Evolutionary conservation across 2,329 filamentous ascomycete species (phyloP), one percentile per base, ranked within the genome.

Genomic region (Acephala macrosclerotiorum): DNA sequence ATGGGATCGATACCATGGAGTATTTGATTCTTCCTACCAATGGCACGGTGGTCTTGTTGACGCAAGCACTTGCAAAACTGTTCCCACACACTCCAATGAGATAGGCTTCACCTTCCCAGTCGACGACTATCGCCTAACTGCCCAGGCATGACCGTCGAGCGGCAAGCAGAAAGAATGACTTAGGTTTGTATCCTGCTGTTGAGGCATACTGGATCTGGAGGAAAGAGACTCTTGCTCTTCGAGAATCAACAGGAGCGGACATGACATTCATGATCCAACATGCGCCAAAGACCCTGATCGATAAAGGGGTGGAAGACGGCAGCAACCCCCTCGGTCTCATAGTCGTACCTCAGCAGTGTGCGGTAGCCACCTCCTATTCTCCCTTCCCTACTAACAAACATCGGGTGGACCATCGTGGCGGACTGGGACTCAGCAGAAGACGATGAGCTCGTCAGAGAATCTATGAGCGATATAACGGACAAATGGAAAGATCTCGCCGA

Each of bases 241-340:
- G 55, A 38, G 58, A 56, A 14, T 40, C 49, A 35, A 65, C 63
- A 16, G 40, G 59, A 11, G 63, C 63, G 9, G 61, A 62, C 12
- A n/a, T 35, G 45, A 65, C 59, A 25, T 65, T 65, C 59, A 58
- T 45, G 29, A 33, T 65, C 9, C 63, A 65, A 45, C 63, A 57
- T 26, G 55, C 62, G 9, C 38, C 58, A 25, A 36, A 25, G 16
- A 62, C 33, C 22, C 29, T 65, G 4, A 47, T 65, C 49, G 40
- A 58, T 14, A 42, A 61, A 56, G 63, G 63, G 25, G 40, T 56
- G 2, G 33, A 25, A 8, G 60, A 56, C 18, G 64, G 64, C 18
- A 61, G 64, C 33, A 66, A 66, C 38, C 26, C 64, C 29, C 57
- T 66, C 22, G 57, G 60, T 36, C 25, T 66, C n/a, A 6, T n/a